Percentiles rank a stretch among this genome's conserved stretches.
These are phyloP conservation scores for Nakazawaea siamensis DNA, from an alignment of 805 yeast genomes.

Conservation along the genomic window DNA sequence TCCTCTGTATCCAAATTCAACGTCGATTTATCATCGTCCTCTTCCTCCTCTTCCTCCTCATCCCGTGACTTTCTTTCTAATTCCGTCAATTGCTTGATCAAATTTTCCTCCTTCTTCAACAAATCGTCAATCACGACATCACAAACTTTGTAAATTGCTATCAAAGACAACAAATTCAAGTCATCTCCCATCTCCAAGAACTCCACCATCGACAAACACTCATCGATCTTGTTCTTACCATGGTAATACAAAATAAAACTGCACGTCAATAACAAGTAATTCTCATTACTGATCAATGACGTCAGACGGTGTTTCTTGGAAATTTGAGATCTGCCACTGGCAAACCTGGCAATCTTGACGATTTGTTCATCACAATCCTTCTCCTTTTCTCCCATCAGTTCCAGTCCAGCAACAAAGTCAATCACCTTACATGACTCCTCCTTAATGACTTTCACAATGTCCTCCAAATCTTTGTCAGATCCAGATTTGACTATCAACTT, in stretches of 20 bases:
- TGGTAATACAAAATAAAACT: constrained; percentile 21
- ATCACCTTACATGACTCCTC: constrained; percentile 18
- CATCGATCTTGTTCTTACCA: constrained; percentile 13
- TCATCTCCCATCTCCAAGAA: constrained; percentile 15
- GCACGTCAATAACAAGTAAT: constrained; percentile 21
- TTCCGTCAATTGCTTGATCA: background rate
- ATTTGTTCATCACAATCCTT: constrained; percentile 8
- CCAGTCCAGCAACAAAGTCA: constrained; percentile 10
- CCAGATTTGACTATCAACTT: constrained; percentile 18
- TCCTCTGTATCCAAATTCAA: constrained; percentile 2
- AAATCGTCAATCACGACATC: constrained; percentile 16
- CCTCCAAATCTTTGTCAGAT: constrained; percentile 12
- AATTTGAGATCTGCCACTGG: background rate
- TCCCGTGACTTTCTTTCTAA: constrained; percentile 2
- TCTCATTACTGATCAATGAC: constrained; percentile 18
- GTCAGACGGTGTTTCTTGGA: background rate
- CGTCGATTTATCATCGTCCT: constrained; percentile 7
- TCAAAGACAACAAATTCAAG: constrained; percentile 20
- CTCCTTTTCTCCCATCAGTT: constrained; percentile 6
- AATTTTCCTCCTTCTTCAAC: constrained; percentile 4
- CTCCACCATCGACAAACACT: constrained; percentile 18
- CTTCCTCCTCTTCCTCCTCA: constrained; percentile 5
- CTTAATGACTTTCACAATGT: constrained; percentile 9
- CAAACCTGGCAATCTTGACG: constrained; percentile 1
- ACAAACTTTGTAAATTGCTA: constrained; percentile 19